Evolutionary conservation across 2,329 filamentous ascomycete species (phyloP).

Genomic region (Aspergillus oerlinghausenensis): DNA sequence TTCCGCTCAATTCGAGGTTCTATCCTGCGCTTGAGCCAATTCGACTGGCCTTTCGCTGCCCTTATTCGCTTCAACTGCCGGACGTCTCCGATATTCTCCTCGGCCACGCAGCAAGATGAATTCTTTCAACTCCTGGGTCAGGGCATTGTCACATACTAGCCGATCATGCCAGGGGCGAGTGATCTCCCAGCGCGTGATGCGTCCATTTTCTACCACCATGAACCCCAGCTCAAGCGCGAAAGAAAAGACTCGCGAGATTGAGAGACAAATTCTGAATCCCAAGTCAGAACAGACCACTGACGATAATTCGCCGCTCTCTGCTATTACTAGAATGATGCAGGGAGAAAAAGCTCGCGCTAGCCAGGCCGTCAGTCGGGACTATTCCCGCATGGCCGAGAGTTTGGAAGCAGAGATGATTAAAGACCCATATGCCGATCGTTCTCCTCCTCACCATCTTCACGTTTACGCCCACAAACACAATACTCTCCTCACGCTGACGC

Average conservation of each 20-base stretch:
- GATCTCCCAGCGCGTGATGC: constrained; percentile 18
- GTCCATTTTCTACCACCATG: constrained; percentile 32
- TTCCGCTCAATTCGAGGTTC: neutral
- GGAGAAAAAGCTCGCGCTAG: constrained; percentile 17
- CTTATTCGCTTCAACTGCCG: neutral
- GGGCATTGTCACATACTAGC: constrained; percentile 28
- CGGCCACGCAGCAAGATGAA: neutral
- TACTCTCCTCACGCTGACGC: constrained; percentile 85
- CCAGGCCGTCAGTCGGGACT: constrained; percentile 23
- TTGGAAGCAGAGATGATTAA: constrained; percentile 33
- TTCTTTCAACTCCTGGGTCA: constrained; percentile 6
- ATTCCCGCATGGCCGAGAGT: constrained; percentile 28
- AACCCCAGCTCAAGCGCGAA: constrained; percentile 15
- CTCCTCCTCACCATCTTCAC: constrained; percentile 73
- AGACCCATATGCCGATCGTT: constrained; percentile 32
- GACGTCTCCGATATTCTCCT: neutral
- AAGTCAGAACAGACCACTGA: constrained; percentile 13
- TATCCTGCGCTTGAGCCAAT: neutral
- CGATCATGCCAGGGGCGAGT: constrained; percentile 23
- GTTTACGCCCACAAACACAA: constrained; percentile 89
- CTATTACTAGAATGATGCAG: constrained; percentile 30
- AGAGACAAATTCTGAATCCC: constrained; percentile 26
- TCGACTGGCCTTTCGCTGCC: neutral
- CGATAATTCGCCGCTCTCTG: constrained; percentile 23
- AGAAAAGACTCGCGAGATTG: constrained; percentile 20